Conservation (phyloP, 78 protist species). For the Cavenderia fasciculata region DNA sequence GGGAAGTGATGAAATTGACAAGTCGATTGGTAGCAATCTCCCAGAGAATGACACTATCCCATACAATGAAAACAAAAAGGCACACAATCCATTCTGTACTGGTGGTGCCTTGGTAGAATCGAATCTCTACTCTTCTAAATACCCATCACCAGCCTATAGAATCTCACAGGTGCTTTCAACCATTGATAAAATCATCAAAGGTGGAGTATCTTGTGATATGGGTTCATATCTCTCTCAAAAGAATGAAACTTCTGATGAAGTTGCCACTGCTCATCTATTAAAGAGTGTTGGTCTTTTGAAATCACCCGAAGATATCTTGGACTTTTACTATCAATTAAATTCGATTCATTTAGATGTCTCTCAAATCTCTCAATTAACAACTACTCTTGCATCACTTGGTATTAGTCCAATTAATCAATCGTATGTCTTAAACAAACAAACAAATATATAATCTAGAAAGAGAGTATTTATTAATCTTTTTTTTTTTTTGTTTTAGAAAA, state of each 20-base stretch:
- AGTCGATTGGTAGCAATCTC: background rate
- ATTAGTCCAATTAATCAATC: constrained; percentile 5
- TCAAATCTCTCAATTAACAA: constrained; percentile 46
- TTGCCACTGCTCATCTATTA: constrained; percentile 28
- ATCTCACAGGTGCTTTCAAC: background rate
- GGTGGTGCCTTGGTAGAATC: constrained; percentile 11
- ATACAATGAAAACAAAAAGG: constrained; percentile 23
- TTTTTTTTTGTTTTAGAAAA: too few relatives aligned
- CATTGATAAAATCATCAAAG: constrained; percentile 25
- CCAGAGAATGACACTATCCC: background rate
- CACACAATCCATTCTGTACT: constrained; percentile 40
- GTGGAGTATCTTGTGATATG: constrained; percentile 58
- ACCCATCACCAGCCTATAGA: constrained; percentile 25
- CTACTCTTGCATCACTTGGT: constrained; percentile 47
- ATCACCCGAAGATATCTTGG: constrained; percentile 46
- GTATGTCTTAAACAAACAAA: background rate
- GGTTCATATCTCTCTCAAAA: constrained; percentile 49
- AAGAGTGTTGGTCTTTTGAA: constrained; percentile 26
- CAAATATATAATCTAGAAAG: background rate
- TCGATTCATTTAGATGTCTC: constrained; percentile 29
- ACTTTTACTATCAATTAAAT: constrained; percentile 56
- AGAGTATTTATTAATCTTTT: background rate
- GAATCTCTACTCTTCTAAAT: constrained; percentile 5
- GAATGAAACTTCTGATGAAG: constrained; percentile 57
- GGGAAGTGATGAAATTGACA: constrained; percentile 35